A percentile compares a stretch with the other conserved stretches of the same genome.
Evolutionary conservation across 2,329 filamentous ascomycete species (phyloP).

Genomic region (Trichoderma breve): DNA sequence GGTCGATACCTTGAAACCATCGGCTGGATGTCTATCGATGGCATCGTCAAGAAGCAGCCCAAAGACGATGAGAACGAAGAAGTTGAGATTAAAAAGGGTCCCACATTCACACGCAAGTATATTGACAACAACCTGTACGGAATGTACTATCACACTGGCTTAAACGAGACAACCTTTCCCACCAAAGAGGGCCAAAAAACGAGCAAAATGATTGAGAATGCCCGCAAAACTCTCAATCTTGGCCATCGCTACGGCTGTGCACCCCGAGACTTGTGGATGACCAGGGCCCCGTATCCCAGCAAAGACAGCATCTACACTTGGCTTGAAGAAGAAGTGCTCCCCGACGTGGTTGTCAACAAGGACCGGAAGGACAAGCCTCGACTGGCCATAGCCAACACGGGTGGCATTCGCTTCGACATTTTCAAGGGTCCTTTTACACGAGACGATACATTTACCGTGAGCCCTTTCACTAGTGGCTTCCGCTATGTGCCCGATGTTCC

Average conservation of each 20-base stretch:
- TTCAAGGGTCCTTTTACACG: slow-evolving; percentile 88
- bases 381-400: slow-evolving; percentile 81
- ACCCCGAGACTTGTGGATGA: slow-evolving; percentile 78
- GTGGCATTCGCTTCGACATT: slow-evolving; percentile 90
- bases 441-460: slow-evolving; percentile 82
- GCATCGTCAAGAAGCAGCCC: slow-evolving; percentile 44
- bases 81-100: slow-evolving; percentile 34
- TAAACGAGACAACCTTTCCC: slow-evolving; percentile 69
- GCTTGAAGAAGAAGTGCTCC: slow-evolving; percentile 74
- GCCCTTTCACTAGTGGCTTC: slow-evolving; percentile 81
- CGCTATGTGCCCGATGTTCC: slow-evolving; percentile 77
- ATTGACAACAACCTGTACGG: slow-evolving; percentile 93
- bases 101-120: slow-evolving; percentile 74
- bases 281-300: slow-evolving; percentile 69
- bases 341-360: slow-evolving; percentile 59
- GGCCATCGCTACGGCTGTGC: slow-evolving; percentile 80
- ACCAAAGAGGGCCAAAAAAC: slow-evolving; percentile 74
- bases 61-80: slow-evolving; percentile 23
- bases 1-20: slow-evolving; percentile 94
- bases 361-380: slow-evolving; percentile 60
- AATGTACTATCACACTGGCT: slow-evolving; percentile 74
- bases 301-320: slow-evolving; percentile 76
- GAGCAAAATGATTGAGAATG: slow-evolving; percentile 65
- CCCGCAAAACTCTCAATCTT: slow-evolving; percentile 67
- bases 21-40: slow-evolving; percentile 85